Conservation (phyloP, 1,284 basidiomycete species). For the Fomitiporia mediterranea region DNA sequence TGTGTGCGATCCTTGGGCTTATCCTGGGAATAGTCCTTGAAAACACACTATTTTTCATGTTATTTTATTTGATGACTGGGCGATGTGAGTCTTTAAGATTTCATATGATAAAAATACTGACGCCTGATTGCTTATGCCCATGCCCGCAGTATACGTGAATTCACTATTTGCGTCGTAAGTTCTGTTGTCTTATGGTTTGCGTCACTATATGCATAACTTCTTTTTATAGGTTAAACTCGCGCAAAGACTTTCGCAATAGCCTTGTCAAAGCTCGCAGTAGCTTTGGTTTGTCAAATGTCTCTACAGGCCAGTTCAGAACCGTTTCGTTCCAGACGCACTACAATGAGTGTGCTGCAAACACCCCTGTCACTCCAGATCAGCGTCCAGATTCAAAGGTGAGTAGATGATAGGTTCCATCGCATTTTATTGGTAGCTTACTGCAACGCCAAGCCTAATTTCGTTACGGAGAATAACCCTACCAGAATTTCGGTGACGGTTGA, state of each 20-base stretch:
- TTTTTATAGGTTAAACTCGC: slow-evolving; percentile 1
- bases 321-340: neutral
- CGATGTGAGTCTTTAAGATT: neutral
- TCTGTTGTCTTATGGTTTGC: neutral
- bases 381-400: neutral
- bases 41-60: slow-evolving; percentile 15
- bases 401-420: neutral
- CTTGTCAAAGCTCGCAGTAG: neutral
- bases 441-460: too few relatives aligned
- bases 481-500: neutral
- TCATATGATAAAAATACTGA: neutral
- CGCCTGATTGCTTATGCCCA: neutral
- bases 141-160: slow-evolving; percentile 13
- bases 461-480: too few relatives aligned
- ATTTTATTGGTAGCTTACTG: neutral
- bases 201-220: neutral
- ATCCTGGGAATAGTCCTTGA: slow-evolving; percentile 12
- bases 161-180: slow-evolving; percentile 18
- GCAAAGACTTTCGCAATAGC: slow-evolving; percentile 2
- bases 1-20: slow-evolving; percentile 16
- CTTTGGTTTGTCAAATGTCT: neutral
- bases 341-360: neutral
- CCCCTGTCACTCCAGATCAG: neutral
- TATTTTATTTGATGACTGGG: slow-evolving; percentile 15
- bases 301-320: neutral